These are phyloP conservation scores for Incumbomyces delicatus DNA, from an alignment of 2,329 filamentous ascomycete species.

Conservation along the genomic window DNA sequence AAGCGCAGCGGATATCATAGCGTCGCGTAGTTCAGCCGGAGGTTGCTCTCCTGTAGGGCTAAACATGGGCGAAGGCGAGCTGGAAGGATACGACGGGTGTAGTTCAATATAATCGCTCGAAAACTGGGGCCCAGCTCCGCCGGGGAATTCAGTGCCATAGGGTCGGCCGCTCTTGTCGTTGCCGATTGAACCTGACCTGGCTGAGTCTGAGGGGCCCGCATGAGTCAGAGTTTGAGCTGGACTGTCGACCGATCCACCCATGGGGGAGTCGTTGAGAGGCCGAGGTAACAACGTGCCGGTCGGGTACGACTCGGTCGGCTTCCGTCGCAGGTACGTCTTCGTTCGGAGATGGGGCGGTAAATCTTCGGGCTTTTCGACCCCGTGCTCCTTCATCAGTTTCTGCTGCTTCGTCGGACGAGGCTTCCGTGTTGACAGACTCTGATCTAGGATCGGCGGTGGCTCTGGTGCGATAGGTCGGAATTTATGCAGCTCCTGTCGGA, in stretches of 20 bases:
- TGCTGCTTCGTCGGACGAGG: slow-evolving; percentile 93
- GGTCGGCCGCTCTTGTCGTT: slow-evolving; percentile 23
- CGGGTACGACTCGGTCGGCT: slow-evolving; percentile 36
- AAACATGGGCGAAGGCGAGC: slow-evolving; percentile 34
- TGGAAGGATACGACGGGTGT: slow-evolving; percentile 31
- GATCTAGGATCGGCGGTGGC: slow-evolving; percentile 73
- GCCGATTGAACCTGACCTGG: slow-evolving; percentile 24
- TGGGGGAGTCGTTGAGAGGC: slow-evolving; percentile 19
- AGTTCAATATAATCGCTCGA: slow-evolving; percentile 24
- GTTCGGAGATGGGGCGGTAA: slow-evolving; percentile 72
- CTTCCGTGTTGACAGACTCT: slow-evolving; percentile 86
- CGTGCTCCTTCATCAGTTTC: slow-evolving; percentile 81
- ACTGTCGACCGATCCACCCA: slow-evolving; percentile 19
- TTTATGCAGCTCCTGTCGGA: slow-evolving; percentile 88
- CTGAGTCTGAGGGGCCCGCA: slow-evolving; percentile 21
- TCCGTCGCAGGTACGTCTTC: slow-evolving; percentile 70
- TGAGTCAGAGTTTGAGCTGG: slow-evolving; percentile 22
- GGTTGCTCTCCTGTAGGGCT: slow-evolving; percentile 27
- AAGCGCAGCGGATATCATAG: slow-evolving; percentile 14
- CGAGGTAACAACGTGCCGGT: slow-evolving; percentile 16
- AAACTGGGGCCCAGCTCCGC: slow-evolving; percentile 14
- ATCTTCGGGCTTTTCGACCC: slow-evolving; percentile 82
- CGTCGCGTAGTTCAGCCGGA: slow-evolving; percentile 14
- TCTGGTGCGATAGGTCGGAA: slow-evolving; percentile 85
- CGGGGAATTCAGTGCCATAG: slow-evolving; percentile 22